A percentile compares a stretch with the other conserved stretches of the same genome.
Conservation (phyloP, 768 basidiomycete species). For the Lactarius vividus region DNA sequence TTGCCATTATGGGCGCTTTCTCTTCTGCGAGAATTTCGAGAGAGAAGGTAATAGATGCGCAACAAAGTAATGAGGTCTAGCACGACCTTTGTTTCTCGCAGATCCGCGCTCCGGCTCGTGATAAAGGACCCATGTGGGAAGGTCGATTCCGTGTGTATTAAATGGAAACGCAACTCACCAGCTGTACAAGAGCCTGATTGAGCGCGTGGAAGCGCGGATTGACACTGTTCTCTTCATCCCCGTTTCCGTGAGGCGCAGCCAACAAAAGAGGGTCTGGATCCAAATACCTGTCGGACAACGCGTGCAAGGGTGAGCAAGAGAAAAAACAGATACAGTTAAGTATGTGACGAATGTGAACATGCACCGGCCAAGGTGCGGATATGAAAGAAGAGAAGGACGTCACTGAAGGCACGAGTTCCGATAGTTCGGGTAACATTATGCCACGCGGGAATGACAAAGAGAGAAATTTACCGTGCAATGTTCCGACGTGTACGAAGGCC, state of each 20-base stretch:
- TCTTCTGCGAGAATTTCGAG: constrained; percentile 18
- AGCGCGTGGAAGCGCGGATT: constrained; percentile 90
- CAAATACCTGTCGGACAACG: constrained; percentile 56
- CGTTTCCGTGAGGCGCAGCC: constrained; percentile 55
- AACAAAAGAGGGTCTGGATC: constrained; percentile 94
- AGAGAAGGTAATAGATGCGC: constrained; percentile 5
- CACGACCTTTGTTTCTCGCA: constrained; percentile 14
- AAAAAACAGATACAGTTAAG: constrained; percentile 23
- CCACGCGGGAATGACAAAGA: constrained; percentile 25
- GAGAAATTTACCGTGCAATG: constrained; percentile 64
- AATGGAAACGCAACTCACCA: constrained; percentile 53
- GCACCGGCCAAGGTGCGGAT: constrained; percentile 23
- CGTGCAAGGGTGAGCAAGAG: constrained; percentile 16
- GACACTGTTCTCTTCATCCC: constrained; percentile 47
- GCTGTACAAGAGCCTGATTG: constrained; percentile 91
- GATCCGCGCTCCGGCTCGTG: constrained; percentile 16
- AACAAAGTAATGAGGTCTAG: constrained; percentile 20
- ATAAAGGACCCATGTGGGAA: constrained; percentile 3
- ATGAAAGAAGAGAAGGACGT: constrained; percentile 29
- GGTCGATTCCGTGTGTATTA: constrained; percentile 12
- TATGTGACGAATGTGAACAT: constrained; percentile 17
- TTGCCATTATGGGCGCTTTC: constrained; percentile 3
- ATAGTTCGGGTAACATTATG: constrained; percentile 19
- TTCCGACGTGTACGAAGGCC: constrained; percentile 72
- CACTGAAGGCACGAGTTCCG: constrained; percentile 13